A percentile compares a stretch with the other conserved stretches of the same genome.
phyloP scores from a whole-genome alignment of 108 stramenopile species.

The Pseudonitzschia pungens region DNA sequence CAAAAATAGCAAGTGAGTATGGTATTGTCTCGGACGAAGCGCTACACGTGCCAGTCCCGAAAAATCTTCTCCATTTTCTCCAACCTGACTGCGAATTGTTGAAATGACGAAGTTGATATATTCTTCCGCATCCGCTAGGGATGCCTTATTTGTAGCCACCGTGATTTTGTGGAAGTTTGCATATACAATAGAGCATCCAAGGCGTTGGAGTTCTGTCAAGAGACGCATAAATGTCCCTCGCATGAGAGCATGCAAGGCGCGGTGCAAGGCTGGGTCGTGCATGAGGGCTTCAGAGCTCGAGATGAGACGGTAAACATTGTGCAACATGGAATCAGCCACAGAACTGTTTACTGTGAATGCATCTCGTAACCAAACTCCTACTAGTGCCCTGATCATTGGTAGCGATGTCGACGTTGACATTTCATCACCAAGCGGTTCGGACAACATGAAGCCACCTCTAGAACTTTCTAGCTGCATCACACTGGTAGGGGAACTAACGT shows the following conservation, averaged over 20 bases:
- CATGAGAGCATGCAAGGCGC: constrained; percentile 89
- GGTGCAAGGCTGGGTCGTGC: constrained; percentile 93
- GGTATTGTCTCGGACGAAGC: constrained; percentile 73
- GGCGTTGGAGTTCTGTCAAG: constrained; percentile 89
- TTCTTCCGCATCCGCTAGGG: constrained; percentile 79
- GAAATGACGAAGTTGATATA: constrained; percentile 91
- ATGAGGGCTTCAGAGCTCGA: constrained; percentile 82
- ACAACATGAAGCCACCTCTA: constrained; percentile 17
- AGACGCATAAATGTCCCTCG: constrained; percentile 85
- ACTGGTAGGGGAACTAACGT: constrained; percentile 43
- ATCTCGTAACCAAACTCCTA: constrained; percentile 86
- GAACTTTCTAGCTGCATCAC: constrained; percentile 26
- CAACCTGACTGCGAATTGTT: constrained; percentile 64
- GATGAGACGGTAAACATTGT: constrained; percentile 90
- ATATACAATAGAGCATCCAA: constrained; percentile 92
- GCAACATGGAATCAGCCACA: constrained; percentile 87
- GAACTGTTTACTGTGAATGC: constrained; percentile 61
- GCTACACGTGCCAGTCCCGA: constrained; percentile 50
- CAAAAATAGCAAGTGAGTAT: constrained; percentile 84
- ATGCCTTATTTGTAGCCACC: constrained; percentile 90
- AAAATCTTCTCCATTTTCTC: constrained; percentile 44
- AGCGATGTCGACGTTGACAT: constrained; percentile 80
- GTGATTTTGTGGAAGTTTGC: constrained; percentile 91
- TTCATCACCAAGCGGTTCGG: constrained; percentile 81
- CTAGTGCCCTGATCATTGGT: constrained; percentile 79